Percentiles rank a stretch among this genome's conserved stretches.
These are phyloP conservation scores for Kwoniella dendrophila DNA, from an alignment of 768 basidiomycete species.

Conservation along the genomic window DNA sequence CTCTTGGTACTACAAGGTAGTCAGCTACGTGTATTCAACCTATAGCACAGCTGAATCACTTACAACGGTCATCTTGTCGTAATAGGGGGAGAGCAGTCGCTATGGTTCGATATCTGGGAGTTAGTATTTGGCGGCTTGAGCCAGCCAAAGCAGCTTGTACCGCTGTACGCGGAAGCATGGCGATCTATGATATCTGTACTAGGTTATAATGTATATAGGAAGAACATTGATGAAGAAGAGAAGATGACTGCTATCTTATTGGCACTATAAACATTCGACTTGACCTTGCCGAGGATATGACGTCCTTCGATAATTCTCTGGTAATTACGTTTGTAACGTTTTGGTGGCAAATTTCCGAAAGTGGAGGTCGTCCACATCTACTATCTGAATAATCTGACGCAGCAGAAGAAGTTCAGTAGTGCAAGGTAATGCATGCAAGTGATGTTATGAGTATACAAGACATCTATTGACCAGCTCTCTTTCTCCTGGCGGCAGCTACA, in stretches of 20 bases:
- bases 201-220: not conserved
- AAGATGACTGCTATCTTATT: not conserved
- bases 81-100: slow-evolving; percentile 14
- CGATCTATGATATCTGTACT: not conserved
- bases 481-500: slow-evolving; percentile 30
- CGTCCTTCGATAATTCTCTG: slow-evolving; percentile 9
- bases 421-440: slow-evolving; percentile 6
- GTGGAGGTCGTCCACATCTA: slow-evolving; percentile 4
- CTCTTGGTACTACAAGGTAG: slow-evolving; percentile 31
- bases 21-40: not conserved
- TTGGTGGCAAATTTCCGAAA: slow-evolving; percentile 2
- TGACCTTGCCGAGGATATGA: slow-evolving; percentile 10
- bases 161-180: slow-evolving; percentile 8
- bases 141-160: slow-evolving; percentile 7
- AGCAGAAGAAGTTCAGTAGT: not conserved
- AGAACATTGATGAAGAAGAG: not conserved
- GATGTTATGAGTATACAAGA: not conserved
- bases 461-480: slow-evolving; percentile 27
- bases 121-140: slow-evolving; percentile 13
- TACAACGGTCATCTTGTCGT: slow-evolving; percentile 27
- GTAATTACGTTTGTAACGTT: not conserved
- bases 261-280: not conserved
- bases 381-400: not conserved
- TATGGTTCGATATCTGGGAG: slow-evolving; percentile 8
- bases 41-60: slow-evolving; percentile 1